Base-by-base conservation (phyloP, 2,329 filamentous ascomycete genomes). In the Diaporthe destruens region DNA sequence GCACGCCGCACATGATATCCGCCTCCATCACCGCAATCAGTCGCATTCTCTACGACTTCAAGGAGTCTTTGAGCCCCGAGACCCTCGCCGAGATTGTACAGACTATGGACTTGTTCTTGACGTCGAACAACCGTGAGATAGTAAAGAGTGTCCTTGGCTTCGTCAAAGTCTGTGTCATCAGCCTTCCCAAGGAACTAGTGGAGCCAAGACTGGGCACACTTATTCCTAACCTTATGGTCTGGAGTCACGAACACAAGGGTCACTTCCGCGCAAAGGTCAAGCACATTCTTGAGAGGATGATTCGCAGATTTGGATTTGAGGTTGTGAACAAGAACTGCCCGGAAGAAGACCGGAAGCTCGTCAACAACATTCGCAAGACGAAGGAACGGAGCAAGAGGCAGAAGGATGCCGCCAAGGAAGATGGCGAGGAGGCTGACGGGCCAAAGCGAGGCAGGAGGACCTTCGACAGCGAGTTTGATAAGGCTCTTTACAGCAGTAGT, bases 221-320 rank as follows among this genome's bases (percentile, higher is more conserved):
- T 61, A 89, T 99, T 2, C 94, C 95, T 4, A 97, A 97, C 82
- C 87, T 98, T 25, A 94, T 98, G 87, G 91, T 95, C 54, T 99
- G 96, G 96, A 95, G 93, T 80, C 94, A 98, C 82, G 96, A 99
- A 83, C 97, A 99, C 86, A 98, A 98, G 85, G 95, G 95, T 16
- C 95, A 97, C 80, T 96, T 99, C 85, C 94, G 96, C 79, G 92
- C 94, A 65, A 99, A 98, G 86, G 95, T 99, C 77, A 98, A 98
- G 90, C 95, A 98, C 80, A 98, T 99, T 75, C 85, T 99, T 20
- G 96, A 99, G 84, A 91, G 96, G 68, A 94, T 98, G 88, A 93
- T 98, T 29, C 91, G 96, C 61, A 91, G 96, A 71, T 98, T 98
- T 79, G 95, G 96, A 61, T 93, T 93, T 57, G 92, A 96, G 2